Evolutionary conservation across 768 basidiomycete genomes (phyloP), one percentile per base, ranked within the genome.

Genomic region (Serendipita vermifera): DNA sequence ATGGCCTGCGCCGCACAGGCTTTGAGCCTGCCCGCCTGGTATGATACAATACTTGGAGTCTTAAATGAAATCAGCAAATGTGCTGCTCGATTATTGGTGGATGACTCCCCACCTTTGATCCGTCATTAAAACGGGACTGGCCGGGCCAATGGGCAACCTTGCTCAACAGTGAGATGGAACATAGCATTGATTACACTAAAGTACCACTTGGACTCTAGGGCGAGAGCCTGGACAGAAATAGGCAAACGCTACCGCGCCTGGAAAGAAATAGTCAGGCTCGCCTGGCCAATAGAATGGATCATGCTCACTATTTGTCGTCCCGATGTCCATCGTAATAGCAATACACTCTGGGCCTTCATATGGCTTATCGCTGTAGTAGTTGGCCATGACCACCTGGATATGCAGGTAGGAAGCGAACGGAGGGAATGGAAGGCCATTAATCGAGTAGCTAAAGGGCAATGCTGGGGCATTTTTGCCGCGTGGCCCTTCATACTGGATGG

Each of bases 101-200:
- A 29, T 41, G 39, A 51, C n/a, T 29, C 32, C 27, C 17, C 32
- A 29, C 46, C 46, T 51, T 51, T 7, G 46, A 22, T 22, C n/a
- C 17, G 9, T 31, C 46, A 51, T 31, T 51, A n/a, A 31, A 22
- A 22, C 32, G n/a, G n/a, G 46, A 31, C 27, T 51, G 46, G 7
- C 46, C 46, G 26, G 46, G 46, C 46, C 46, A 51, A 9, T 51
- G 20, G 22, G 11, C 32, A 7, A 51, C 46, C 46, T 51, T 41
- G 5, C 17, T 9, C 39, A 41, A 51, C 5, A 26, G 17, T 5
- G 29, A 31, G 5, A n/a, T 27, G n/a, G n/a, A n/a, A n/a, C 46
- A 31, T 51, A 31, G 9, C 11, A 22, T 51, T 11, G 4, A 20
- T 22, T n/a, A n/a, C n/a, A n/a, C n/a, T n/a, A n/a, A 51, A 22